Evolutionary conservation across 2,329 filamentous ascomycete species (phyloP).

Genomic region (Plenodomus biglobosus): DNA sequence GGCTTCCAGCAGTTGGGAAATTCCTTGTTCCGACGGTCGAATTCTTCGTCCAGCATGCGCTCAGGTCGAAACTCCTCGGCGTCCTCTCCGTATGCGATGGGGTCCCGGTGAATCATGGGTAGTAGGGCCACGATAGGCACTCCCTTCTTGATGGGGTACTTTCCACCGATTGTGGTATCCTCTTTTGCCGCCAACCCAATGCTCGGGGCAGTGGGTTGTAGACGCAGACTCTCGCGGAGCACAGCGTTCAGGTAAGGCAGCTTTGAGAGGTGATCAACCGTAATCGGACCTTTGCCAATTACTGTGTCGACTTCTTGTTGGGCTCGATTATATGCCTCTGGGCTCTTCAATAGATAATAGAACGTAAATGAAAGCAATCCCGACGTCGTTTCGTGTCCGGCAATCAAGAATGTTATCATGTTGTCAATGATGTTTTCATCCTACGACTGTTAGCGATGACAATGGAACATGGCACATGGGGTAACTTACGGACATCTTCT

Average conservation of each 20-base stretch:
- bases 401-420: slow-evolving; percentile 66
- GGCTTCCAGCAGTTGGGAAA: slow-evolving; percentile 54
- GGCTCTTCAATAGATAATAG: slow-evolving; percentile 57
- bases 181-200: slow-evolving; percentile 46
- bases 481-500: slow-evolving; percentile 48
- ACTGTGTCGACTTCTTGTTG: slow-evolving; percentile 59
- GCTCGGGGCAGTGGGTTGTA: slow-evolving; percentile 57
- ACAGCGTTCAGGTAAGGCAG: slow-evolving; percentile 59
- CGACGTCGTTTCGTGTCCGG: slow-evolving; percentile 43
- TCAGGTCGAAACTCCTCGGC: slow-evolving; percentile 50
- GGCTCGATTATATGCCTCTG: slow-evolving; percentile 51
- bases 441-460: slow-evolving; percentile 4
- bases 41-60: slow-evolving; percentile 51
- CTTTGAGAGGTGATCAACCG: slow-evolving; percentile 53
- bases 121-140: slow-evolving; percentile 38
- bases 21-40: slow-evolving; percentile 43
- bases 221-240: slow-evolving; percentile 58
- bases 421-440: slow-evolving; percentile 67
- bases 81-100: slow-evolving; percentile 49
- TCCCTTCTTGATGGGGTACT: slow-evolving; percentile 43
- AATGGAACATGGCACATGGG: neutral
- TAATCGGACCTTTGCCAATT: slow-evolving; percentile 51
- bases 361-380: slow-evolving; percentile 49
- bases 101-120: slow-evolving; percentile 46
- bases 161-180: slow-evolving; percentile 39